These are phyloP conservation scores for Galerina sulciceps DNA, from an alignment of 768 basidiomycete species.

Conservation along the genomic window DNA sequence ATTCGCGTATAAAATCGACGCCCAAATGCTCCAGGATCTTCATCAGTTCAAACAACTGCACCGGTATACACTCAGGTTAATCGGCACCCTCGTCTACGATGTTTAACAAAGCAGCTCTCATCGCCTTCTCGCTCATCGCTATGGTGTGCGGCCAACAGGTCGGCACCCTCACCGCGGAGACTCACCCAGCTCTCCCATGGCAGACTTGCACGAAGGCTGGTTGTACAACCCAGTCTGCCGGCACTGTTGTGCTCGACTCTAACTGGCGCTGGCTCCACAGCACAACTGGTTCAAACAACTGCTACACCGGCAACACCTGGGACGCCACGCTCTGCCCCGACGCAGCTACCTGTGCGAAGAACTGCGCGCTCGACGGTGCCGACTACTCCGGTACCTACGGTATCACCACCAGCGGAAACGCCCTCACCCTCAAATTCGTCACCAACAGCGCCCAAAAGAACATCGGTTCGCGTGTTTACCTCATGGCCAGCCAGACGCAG, in stretches of 20 bases:
- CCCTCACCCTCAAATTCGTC: slow-evolving; percentile 53
- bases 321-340: slow-evolving; percentile 54
- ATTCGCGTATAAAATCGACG: slow-evolving; percentile 21
- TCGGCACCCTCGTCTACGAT: slow-evolving; percentile 25
- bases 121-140: slow-evolving; percentile 36
- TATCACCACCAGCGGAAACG: slow-evolving; percentile 49
- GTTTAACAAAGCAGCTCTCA: slow-evolving; percentile 38
- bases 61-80: slow-evolving; percentile 18
- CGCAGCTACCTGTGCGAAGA: slow-evolving; percentile 46
- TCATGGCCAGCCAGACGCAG: slow-evolving; percentile 46
- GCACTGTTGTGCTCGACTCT: slow-evolving; percentile 49
- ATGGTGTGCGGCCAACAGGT: slow-evolving; percentile 51
- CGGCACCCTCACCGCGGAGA: slow-evolving; percentile 51
- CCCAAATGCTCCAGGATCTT: slow-evolving; percentile 7
- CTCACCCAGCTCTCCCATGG: slow-evolving; percentile 48
- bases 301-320: slow-evolving; percentile 65
- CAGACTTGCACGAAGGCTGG: slow-evolving; percentile 47
- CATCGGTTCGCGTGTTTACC: slow-evolving; percentile 51
- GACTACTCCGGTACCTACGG: slow-evolving; percentile 55
- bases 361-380: slow-evolving; percentile 50
- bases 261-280: slow-evolving; percentile 59
- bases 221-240: slow-evolving; percentile 35
- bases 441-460: slow-evolving; percentile 38
- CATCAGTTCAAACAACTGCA: slow-evolving; percentile 25
- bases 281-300: slow-evolving; percentile 39